A percentile compares a stretch with the other conserved stretches of the same genome.
Evolutionary conservation across 192 early-diverging fungal genomes (phyloP).

Genomic region (Paraglomus occultum): DNA sequence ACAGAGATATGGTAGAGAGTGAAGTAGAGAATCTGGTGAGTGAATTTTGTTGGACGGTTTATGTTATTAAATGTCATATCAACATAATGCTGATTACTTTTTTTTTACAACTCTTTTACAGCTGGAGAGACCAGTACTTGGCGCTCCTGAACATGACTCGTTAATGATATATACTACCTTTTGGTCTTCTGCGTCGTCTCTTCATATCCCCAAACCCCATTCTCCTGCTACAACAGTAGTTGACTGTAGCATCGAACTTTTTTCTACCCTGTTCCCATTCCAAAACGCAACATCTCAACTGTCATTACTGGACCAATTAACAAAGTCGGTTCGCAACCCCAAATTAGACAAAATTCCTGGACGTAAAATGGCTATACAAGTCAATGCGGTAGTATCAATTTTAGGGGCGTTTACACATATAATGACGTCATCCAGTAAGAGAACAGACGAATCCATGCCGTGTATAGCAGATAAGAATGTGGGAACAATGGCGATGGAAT

Average conservation of each 20-base stretch:
- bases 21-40: slow-evolving; percentile 30
- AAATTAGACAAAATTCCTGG: slow-evolving; percentile 68
- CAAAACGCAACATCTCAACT: slow-evolving; percentile 73
- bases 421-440: slow-evolving; percentile 37
- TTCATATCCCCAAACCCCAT: slow-evolving; percentile 43
- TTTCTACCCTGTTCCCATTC: slow-evolving; percentile 69
- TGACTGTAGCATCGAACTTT: slow-evolving; percentile 79
- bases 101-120: slow-evolving; percentile 22
- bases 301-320: slow-evolving; percentile 70
- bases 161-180: slow-evolving; percentile 49
- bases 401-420: slow-evolving; percentile 67
- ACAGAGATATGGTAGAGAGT: slow-evolving; percentile 35
- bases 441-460: slow-evolving; percentile 31
- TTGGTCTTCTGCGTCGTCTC: slow-evolving; percentile 29
- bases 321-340: slow-evolving; percentile 57
- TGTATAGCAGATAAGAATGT: slow-evolving; percentile 43
- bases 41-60: slow-evolving; percentile 23
- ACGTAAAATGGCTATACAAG: slow-evolving; percentile 72
- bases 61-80: not conserved
- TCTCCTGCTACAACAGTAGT: slow-evolving; percentile 58
- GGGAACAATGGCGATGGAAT: slow-evolving; percentile 37
- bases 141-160: slow-evolving; percentile 66
- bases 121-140: slow-evolving; percentile 57
- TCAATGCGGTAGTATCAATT: slow-evolving; percentile 76
- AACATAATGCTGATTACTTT: not conserved